These are phyloP conservation scores for Licmophora abbreviata DNA, from an alignment of 108 stramenopile genomes.

Conservation along the genomic window DNA sequence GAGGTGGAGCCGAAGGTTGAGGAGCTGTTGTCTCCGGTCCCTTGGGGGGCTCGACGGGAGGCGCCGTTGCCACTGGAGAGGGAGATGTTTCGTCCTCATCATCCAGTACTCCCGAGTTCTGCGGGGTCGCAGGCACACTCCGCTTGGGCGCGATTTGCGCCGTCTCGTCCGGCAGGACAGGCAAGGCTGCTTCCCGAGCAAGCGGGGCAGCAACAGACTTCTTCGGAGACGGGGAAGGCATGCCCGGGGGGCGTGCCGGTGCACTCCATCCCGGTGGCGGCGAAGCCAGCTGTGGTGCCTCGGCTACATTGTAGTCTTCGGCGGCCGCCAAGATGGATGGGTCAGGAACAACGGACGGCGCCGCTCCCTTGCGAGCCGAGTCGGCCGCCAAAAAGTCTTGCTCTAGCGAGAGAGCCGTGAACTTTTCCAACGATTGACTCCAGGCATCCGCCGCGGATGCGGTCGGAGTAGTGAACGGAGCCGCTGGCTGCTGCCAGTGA, in stretches of 20 bases:
- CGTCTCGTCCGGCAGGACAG: not conserved
- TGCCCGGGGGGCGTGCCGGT: constrained; percentile 1
- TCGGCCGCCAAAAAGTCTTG: constrained; percentile 76
- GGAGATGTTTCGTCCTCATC: no score
- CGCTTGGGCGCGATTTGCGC: not conserved
- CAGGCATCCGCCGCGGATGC: constrained; percentile 41
- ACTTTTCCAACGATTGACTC: constrained; percentile 61
- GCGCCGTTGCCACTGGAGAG: no score
- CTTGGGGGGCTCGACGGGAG: no score
- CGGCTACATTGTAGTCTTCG: constrained; percentile 39
- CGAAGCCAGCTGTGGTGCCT: constrained; percentile 8
- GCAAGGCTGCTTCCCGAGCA: constrained; percentile 4
- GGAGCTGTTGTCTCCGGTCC: no score
- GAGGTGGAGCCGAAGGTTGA: no score
- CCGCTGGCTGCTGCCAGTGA: constrained; percentile 3
- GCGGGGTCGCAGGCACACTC: constrained; percentile 17
- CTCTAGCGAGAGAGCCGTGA: constrained; percentile 53
- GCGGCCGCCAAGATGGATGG: constrained; percentile 14
- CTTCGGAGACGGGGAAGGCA: not conserved
- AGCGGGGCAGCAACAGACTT: not conserved
- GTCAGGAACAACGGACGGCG: constrained; percentile 10
- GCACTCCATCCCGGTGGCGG: constrained; percentile 28
- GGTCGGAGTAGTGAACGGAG: constrained; percentile 2
- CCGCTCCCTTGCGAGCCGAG: constrained; percentile 49
- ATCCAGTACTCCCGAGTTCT: constrained; percentile 20